A percentile compares a stretch with the other conserved stretches of the same genome.
Conservation (phyloP, 805 yeast species). For the Hanseniaspora hatyaiensis region DNA sequence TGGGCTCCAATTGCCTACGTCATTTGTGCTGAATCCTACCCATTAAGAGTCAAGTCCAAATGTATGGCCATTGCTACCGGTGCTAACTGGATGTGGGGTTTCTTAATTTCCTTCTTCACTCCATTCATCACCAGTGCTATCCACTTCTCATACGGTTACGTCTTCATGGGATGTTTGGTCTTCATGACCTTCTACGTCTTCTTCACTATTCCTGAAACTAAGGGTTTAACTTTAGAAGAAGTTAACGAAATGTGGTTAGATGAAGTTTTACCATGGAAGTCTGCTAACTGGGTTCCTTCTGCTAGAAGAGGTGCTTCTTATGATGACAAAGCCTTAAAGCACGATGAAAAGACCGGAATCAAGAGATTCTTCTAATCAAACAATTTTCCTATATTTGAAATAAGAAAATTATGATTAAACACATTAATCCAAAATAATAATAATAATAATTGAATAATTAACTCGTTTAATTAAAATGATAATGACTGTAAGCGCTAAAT, state of each 20-base stretch:
- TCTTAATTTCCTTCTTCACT: slow-evolving; percentile 60
- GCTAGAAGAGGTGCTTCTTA: slow-evolving; percentile 28
- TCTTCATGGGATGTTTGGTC: slow-evolving; percentile 48
- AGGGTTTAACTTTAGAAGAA: slow-evolving; percentile 72
- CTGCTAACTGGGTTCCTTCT: slow-evolving; percentile 44
- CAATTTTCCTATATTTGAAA: background rate
- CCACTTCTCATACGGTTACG: slow-evolving; percentile 64
- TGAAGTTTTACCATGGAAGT: slow-evolving; percentile 37
- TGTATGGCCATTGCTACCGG: slow-evolving; percentile 47
- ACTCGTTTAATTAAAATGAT: too few relatives aligned
- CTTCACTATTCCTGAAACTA: slow-evolving; percentile 67
- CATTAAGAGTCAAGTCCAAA: slow-evolving; percentile 52
- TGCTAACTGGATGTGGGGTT: slow-evolving; percentile 53
- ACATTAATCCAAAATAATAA: too few relatives aligned
- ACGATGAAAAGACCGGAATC: slow-evolving; percentile 27
- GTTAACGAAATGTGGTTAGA: slow-evolving; percentile 53
- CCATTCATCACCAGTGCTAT: slow-evolving; percentile 60
- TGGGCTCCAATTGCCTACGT: slow-evolving; percentile 61
- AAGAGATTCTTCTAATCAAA: slow-evolving; percentile 20
- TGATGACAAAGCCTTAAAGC: slow-evolving; percentile 24
- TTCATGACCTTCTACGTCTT: slow-evolving; percentile 53
- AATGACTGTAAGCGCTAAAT: too few relatives aligned
- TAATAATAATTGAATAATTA: too few relatives aligned
- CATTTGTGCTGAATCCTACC: slow-evolving; percentile 53
- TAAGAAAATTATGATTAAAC: too few relatives aligned